These are phyloP conservation scores for Mucor mucedo DNA, from an alignment of 371 early-diverging fungal genomes.

Conservation along the genomic window DNA sequence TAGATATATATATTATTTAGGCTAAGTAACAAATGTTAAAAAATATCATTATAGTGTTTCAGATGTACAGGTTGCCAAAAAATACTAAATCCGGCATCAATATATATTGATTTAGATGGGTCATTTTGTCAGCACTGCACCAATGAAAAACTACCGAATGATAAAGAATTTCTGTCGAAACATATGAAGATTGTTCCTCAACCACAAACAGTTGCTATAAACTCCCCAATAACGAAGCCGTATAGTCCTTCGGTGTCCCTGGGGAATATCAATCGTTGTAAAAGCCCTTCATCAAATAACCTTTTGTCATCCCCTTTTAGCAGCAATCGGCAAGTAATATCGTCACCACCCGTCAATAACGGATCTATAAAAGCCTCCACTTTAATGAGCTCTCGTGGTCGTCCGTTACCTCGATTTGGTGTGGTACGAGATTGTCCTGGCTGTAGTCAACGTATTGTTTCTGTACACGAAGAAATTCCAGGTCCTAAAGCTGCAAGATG, in stretches of 20 bases:
- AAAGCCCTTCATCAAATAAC: background rate
- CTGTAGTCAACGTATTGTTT: slow-evolving; percentile 38
- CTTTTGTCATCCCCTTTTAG: background rate
- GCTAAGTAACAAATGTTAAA: background rate
- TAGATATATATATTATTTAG: slow-evolving; percentile 8
- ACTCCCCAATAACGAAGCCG: background rate
- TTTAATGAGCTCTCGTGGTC: slow-evolving; percentile 42
- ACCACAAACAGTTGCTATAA: slow-evolving; percentile 17
- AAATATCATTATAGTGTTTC: slow-evolving; percentile 38
- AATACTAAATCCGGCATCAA: slow-evolving; percentile 35
- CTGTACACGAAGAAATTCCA: slow-evolving; percentile 52
- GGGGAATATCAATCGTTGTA: background rate
- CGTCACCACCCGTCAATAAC: background rate
- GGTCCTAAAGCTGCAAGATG: slow-evolving; percentile 51
- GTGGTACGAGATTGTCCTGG: slow-evolving; percentile 41
- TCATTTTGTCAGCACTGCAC: slow-evolving; percentile 41
- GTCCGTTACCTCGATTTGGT: slow-evolving; percentile 48
- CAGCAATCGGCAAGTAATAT: background rate
- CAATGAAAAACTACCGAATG: slow-evolving; percentile 4
- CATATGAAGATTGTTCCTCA: slow-evolving; percentile 47
- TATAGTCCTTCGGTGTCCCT: background rate
- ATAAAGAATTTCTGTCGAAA: slow-evolving; percentile 19
- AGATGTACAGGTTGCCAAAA: slow-evolving; percentile 43
- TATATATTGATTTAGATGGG: slow-evolving; percentile 37
- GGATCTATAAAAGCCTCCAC: slow-evolving; percentile 33